These are phyloP conservation scores for Penicillium freii DNA, from an alignment of 2,329 filamentous ascomycete genomes.

Conservation along the genomic window DNA sequence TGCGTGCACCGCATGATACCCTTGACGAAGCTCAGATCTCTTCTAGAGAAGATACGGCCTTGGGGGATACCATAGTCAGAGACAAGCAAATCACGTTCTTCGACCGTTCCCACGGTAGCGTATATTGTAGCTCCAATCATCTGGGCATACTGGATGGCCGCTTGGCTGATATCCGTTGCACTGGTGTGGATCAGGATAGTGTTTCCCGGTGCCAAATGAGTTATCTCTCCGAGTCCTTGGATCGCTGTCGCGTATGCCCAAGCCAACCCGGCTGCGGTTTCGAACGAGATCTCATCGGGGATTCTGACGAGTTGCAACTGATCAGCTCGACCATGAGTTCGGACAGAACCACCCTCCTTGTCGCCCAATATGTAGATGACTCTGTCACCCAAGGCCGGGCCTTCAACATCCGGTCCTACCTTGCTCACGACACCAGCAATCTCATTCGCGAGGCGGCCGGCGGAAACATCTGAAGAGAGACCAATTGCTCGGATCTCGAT, in stretches of 20 bases:
- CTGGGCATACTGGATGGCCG: constrained; percentile 26
- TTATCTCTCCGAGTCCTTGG: constrained; percentile 13
- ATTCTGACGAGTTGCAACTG: constrained; percentile 6
- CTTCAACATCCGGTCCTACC: constrained; percentile 7
- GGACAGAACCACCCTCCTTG: not conserved
- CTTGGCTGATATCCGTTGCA: constrained; percentile 18
- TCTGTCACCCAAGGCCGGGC: constrained; percentile 9
- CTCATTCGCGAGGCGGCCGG: constrained; percentile 6
- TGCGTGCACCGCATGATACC: constrained; percentile 18
- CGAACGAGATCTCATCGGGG: constrained; percentile 6
- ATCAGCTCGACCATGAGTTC: constrained; percentile 10
- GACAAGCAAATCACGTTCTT: constrained; percentile 12
- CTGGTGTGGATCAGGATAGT: constrained; percentile 24
- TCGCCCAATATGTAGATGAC: constrained; percentile 8
- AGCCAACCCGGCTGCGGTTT: constrained; percentile 13
- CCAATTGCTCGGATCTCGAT: constrained; percentile 15
- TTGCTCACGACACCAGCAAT: constrained; percentile 16
- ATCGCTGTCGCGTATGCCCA: constrained; percentile 11
- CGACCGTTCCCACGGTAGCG: constrained; percentile 14
- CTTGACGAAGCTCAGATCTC: constrained; percentile 13
- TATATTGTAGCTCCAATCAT: constrained; percentile 12
- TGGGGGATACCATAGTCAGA: constrained; percentile 11
- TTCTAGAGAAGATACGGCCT: constrained; percentile 16
- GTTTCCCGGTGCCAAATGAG: constrained; percentile 1
- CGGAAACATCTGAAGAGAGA: not conserved